phyloP scores from a whole-genome alignment of 1,284 basidiomycete species.

The Trichosporon coremiiforme region DNA sequence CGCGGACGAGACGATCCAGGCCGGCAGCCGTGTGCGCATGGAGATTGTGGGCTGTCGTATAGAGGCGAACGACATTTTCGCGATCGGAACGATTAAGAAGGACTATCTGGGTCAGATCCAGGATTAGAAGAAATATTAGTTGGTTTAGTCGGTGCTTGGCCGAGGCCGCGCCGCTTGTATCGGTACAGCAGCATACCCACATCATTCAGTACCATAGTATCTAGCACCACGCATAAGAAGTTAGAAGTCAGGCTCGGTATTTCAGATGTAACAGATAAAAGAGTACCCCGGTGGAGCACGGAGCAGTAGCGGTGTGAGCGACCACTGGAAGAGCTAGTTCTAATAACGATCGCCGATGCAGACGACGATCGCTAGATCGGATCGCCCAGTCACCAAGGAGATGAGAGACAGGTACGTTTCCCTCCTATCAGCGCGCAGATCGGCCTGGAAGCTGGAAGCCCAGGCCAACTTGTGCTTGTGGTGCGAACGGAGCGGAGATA shows the following conservation, averaged over 20 bases:
- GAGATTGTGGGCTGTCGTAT: conserved; percentile 97
- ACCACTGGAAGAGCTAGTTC: too few species aligned
- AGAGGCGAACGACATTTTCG: conserved; percentile 96
- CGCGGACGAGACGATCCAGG: conserved; percentile 89
- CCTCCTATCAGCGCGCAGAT: too few species aligned
- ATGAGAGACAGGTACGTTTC: too few species aligned
- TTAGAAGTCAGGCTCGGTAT: not conserved
- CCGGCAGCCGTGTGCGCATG: conserved; percentile 85
- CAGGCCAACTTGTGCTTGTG: too few species aligned
- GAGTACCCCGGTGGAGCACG: not conserved
- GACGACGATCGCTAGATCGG: too few species aligned
- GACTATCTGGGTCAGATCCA: conserved; percentile 84
- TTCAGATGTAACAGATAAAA: conserved; percentile 15
- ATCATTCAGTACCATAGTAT: conserved; percentile 25
- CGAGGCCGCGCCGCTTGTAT: conserved; percentile 1
- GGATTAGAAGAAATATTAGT: conserved; percentile 33
- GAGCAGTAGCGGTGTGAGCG: too few species aligned
- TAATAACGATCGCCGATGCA: too few species aligned
- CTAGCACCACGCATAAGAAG: conserved; percentile 10
- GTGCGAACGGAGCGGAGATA: too few species aligned
- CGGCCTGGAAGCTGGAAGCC: too few species aligned
- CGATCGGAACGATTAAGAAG: conserved; percentile 92
- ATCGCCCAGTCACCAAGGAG: too few species aligned
- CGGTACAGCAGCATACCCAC: conserved; percentile 21
- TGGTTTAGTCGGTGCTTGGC: not conserved